Base-by-base conservation (phyloP, 495 filamentous ascomycete species). In the Lasiosphaeria ovina region DNA sequence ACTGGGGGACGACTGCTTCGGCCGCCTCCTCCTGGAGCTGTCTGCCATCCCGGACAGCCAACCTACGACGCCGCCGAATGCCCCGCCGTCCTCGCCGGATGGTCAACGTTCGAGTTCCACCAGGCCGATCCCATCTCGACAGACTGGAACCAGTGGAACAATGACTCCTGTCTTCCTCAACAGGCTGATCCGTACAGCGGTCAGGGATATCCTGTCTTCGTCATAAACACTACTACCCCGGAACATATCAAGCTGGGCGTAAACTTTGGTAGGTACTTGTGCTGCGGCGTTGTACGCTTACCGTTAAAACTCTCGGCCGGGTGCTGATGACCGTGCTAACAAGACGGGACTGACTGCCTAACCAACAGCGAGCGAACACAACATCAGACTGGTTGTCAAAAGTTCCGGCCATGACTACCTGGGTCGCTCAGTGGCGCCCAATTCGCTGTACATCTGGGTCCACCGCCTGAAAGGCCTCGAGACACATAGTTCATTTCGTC, bases 391-490 rank as follows among this genome's bases (percentile, higher is more conserved):
- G 9, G 70, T 88, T 38, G 75, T 91, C 47, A 85, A 85, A 50
- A 86, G 83, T 56, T 85, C 83, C 1, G 87, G 87, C 4, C 85
- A 86, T 69, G 84, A 84, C 58, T 78, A 79, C 66, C 69, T 80
- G 34, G 85, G 84, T 58, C 80, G 83, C 62, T 85, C 72, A 1
- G 64, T 63, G n/a, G 77, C 76, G 0, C 73, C 78, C 8, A 76
- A 80, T 36, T 78, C 82, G 3, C 69, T 85, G 36, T 79, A 77
- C 6, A 82, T 83, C 51, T 84, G 81, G 81, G 70, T 72, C 0
- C 75, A 75, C 53, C 64, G 81, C 49, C 74, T 84, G 66, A 66
- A 70, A 8, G 67, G 56, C 3, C 57, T 79, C 16, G 40, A 67
- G 17, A 72, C 74, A 42, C 74, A 76, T n/a, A 56, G 68, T 9